These are phyloP conservation scores for Stropharia rugosoannulata DNA, from an alignment of 768 basidiomycete genomes.

Conservation along the genomic window DNA sequence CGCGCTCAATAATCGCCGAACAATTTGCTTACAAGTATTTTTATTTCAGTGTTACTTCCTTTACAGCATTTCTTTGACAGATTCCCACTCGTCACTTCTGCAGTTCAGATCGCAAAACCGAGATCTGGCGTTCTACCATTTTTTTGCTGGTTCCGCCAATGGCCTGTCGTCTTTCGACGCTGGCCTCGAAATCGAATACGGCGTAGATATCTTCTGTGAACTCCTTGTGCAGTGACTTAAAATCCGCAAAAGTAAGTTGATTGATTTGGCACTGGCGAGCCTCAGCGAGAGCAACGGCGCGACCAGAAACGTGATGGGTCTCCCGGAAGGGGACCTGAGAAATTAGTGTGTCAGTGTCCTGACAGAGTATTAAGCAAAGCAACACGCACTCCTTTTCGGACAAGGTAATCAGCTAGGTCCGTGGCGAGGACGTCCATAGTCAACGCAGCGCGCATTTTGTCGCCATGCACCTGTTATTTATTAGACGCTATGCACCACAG, in stretches of 20 bases:
- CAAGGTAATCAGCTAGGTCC: constrained; percentile 98
- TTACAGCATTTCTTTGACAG: constrained; percentile 1
- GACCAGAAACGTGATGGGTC: constrained; percentile 97
- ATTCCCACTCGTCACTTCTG: constrained; percentile 22
- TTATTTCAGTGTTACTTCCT: too few species aligned
- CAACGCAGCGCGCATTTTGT: constrained; percentile 87
- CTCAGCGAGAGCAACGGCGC: constrained; percentile 94
- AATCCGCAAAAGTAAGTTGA: constrained; percentile 79
- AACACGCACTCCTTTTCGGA: constrained; percentile 88
- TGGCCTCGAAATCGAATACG: constrained; percentile 95
- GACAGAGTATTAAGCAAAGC: not conserved
- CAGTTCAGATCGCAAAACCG: constrained; percentile 65
- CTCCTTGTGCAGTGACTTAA: constrained; percentile 66
- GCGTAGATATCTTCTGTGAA: constrained; percentile 80
- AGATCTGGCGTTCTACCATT: constrained; percentile 86
- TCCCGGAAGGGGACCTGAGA: constrained; percentile 93
- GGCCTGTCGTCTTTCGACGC: constrained; percentile 88
- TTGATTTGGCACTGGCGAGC: constrained; percentile 77
- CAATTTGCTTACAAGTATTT: too few species aligned
- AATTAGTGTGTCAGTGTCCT: constrained; percentile 1
- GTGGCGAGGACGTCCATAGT: constrained; percentile 99
- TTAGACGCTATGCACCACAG: not conserved
- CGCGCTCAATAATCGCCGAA: too few species aligned
- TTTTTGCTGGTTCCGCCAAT: constrained; percentile 88
- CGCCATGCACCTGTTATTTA: constrained; percentile 69